Conservation (phyloP, 306 rosid genomes). For the Cucurbita argyrosperma region DNA sequence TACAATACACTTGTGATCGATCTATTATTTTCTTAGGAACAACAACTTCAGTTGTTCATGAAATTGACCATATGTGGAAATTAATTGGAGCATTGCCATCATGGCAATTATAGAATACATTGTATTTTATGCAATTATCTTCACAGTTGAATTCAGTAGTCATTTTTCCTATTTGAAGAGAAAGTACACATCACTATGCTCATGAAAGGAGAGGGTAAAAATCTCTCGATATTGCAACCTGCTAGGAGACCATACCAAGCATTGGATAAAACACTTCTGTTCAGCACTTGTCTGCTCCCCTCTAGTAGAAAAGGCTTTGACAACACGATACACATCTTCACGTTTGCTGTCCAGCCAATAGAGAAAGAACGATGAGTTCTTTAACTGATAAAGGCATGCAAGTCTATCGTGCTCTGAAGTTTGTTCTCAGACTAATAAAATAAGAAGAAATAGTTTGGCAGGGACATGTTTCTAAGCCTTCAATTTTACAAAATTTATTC, state of each 20-base stretch:
- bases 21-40: neutral
- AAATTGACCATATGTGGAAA: neutral
- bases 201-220: neutral
- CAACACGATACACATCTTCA: constrained; percentile 67
- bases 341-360: constrained; percentile 54
- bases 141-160: neutral
- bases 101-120: neutral
- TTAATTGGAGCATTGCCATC: neutral
- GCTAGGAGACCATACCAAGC: constrained; percentile 41
- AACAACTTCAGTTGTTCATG: neutral
- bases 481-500: neutral
- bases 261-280: constrained; percentile 45
- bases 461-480: neutral
- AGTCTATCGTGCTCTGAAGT: neutral
- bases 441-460: neutral
- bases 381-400: neutral
- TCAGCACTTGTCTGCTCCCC: constrained; percentile 68
- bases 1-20: neutral
- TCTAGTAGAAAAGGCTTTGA: constrained; percentile 56
- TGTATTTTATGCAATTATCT: neutral
- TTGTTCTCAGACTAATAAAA: neutral
- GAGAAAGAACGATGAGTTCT: constrained; percentile 1
- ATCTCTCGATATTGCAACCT: neutral
- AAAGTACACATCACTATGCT: neutral
- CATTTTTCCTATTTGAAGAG: neutral